A percentile compares a stretch with the other conserved stretches of the same genome.
Conservation (phyloP, 2,329 filamentous ascomycete genomes). For the Sordariomycetes sp. region DNA sequence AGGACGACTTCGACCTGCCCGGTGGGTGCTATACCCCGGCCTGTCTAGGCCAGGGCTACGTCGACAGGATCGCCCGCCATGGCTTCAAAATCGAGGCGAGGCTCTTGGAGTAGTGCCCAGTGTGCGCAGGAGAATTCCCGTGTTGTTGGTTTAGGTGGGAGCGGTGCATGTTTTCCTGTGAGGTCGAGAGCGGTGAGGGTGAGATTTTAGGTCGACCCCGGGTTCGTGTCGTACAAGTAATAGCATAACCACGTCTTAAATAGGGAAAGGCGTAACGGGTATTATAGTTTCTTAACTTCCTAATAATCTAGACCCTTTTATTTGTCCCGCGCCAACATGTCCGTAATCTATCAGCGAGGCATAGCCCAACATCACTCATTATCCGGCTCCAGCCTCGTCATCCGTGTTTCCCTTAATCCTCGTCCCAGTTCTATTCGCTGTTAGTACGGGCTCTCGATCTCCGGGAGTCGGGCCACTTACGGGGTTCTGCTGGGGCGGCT, state of each 20-base stretch:
- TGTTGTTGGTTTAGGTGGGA: no score
- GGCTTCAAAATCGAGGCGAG: constrained; percentile 54
- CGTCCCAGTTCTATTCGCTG: constrained; percentile 45
- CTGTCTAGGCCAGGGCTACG: constrained; percentile 54
- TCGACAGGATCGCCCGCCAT: constrained; percentile 49
- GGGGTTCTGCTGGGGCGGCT: constrained; percentile 89
- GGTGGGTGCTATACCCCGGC: constrained; percentile 66
- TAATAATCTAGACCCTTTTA: neutral
- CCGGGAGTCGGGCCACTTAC: constrained; percentile 36
- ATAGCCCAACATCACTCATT: neutral
- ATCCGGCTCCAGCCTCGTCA: neutral
- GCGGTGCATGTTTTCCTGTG: neutral
- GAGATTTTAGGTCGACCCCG: neutral
- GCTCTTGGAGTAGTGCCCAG: constrained; percentile 19
- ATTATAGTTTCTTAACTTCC: neutral
- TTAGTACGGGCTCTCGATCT: constrained; percentile 16
- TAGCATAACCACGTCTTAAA: neutral
- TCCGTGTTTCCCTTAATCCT: constrained; percentile 31
- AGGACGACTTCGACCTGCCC: constrained; percentile 47
- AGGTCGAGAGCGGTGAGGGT: neutral
- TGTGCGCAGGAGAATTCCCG: no score
- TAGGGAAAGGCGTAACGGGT: neutral
- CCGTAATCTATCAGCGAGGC: neutral
- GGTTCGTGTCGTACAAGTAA: neutral
- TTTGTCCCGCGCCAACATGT: neutral